Evolutionary conservation across 1,284 basidiomycete genomes (phyloP).

Genomic region (Amylostereum chailletii): DNA sequence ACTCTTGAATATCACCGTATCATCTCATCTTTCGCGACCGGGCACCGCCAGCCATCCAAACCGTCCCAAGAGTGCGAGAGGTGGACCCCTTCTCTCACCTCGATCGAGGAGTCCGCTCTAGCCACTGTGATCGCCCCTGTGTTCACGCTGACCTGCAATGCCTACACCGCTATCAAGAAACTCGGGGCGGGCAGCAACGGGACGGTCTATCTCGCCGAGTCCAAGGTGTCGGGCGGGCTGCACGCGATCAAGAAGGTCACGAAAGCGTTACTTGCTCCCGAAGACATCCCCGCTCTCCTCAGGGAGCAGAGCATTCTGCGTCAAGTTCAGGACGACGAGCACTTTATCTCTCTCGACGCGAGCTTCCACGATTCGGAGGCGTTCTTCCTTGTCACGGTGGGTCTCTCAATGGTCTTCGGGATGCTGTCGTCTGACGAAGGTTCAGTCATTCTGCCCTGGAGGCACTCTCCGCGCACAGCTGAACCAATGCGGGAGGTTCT

Average conservation of each 20-base stretch:
- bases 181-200: neutral
- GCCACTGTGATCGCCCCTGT: neutral
- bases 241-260: conserved; percentile 1
- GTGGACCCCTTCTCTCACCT: neutral
- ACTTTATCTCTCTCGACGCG: neutral
- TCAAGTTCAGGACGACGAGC: neutral
- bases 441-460: neutral
- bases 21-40: no score
- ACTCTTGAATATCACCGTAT: neutral
- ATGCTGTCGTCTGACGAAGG: neutral
- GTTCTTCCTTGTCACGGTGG: neutral
- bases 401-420: neutral
- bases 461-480: neutral
- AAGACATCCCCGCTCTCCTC: neutral
- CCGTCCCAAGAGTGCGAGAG: no score
- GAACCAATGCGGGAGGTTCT: neutral
- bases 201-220: neutral
- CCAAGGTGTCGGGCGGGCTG: neutral
- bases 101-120: neutral
- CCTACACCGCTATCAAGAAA: neutral
- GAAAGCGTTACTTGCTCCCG: neutral
- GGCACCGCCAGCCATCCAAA: no score
- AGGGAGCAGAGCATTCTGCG: neutral
- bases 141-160: neutral
- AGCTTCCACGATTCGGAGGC: conserved; percentile 1